Evolutionary conservation across 2,329 filamentous ascomycete genomes (phyloP).

Genomic region (Cercospora nicotianae): DNA sequence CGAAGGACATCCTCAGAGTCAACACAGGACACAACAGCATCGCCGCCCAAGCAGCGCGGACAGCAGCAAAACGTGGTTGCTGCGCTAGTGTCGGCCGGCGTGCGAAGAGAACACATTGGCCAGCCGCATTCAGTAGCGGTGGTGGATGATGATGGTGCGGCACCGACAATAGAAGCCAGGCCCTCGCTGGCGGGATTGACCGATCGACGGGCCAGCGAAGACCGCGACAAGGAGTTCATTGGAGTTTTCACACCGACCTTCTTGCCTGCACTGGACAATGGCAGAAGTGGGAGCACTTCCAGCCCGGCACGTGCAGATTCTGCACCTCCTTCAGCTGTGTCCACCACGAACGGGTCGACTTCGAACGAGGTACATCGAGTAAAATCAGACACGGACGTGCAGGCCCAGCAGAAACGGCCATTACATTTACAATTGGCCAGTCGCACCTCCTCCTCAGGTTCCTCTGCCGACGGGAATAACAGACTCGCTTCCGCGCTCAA

Average conservation of each 20-base stretch:
- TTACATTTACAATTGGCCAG: conserved; percentile 34
- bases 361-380: conserved; percentile 24
- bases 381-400: conserved; percentile 33
- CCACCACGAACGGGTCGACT: not conserved
- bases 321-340: conserved; percentile 25
- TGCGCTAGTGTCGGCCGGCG: conserved; percentile 28
- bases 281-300: not conserved
- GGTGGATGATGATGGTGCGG: conserved; percentile 19
- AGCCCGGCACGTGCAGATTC: conserved; percentile 31
- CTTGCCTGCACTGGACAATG: conserved; percentile 37
- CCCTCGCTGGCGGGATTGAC: conserved; percentile 27
- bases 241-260: conserved; percentile 41
- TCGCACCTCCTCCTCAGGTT: conserved; percentile 40
- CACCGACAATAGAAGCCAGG: conserved; percentile 20
- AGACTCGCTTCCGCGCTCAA: conserved; percentile 40
- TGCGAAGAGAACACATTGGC: conserved; percentile 26
- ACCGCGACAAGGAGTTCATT: conserved; percentile 39
- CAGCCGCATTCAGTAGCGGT: conserved; percentile 24
- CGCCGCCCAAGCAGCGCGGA: conserved; percentile 11
- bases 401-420: conserved; percentile 35
- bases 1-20: conserved; percentile 20
- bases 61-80: conserved; percentile 28
- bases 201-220: conserved; percentile 30
- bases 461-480: conserved; percentile 36
- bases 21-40: conserved; percentile 13